Base-by-base conservation (phyloP, 2,329 filamentous ascomycete genomes). In the Colletotrichum godetiae region DNA sequence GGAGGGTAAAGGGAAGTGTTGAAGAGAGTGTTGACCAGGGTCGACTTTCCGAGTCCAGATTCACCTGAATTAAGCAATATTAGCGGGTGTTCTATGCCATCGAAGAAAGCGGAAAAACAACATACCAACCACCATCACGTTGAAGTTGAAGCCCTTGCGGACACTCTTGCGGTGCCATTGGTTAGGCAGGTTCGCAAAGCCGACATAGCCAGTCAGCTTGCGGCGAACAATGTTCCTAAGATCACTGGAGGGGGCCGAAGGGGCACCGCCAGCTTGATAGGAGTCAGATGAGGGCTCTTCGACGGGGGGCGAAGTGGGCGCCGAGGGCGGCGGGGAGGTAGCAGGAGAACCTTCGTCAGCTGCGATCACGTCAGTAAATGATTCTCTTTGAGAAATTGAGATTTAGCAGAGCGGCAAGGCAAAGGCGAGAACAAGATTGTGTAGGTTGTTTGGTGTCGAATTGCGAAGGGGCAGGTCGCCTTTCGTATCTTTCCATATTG, bases 141-240 rank as follows among this genome's bases (percentile, higher is more conserved):
- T 99, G 90, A 99, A 99, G 91, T 98, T 99, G 91, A 99, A 99
- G 75, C 97, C 97, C 87, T 99, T 99, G 83, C 97, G 95, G 81
- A 99, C 97, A 91, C 95, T 98, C 93, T 99, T 99, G 86, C 97
- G 96, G 89, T 99, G 97, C 97, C 97, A 99, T 87, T 99, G 97
- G 88, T 99, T 99, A 76, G 97, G 97, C 82, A 99, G 87, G 85
- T 99, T 99, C 84, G 97, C 97, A 82, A 99, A 99, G 77, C 97
- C 97, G 81, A 99, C 97, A 81, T 98, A 99, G 82, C 97, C 97
- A 63, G 97, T 98, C 82, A 99, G 89, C 90, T 99, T 99, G 86
- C 97, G 92, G 86, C 97, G 94, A 80, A 99, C 96, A 84, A 99
- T 97, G 89, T 99, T 98, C 86, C 92, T 92, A 89, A 93, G 93